Base-by-base conservation (phyloP, 345 rosid species). In the Mallotus nudiflorus region DNA sequence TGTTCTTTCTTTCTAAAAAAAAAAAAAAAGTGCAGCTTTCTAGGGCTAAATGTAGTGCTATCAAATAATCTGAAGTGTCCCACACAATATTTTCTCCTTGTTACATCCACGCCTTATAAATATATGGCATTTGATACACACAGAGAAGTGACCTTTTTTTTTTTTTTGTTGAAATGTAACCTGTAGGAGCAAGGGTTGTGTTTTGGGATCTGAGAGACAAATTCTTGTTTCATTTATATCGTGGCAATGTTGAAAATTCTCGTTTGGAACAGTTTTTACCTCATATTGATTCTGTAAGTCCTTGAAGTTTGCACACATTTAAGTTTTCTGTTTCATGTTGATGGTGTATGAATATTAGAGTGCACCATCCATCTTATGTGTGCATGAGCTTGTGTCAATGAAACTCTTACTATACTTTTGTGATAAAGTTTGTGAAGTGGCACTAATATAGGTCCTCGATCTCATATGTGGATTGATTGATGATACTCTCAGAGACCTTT, bases 191-290 rank as follows among this genome's bases (percentile, higher is more conserved):
- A 63, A 87, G 90, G 78, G 83, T 84, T 56, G 85, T 90, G 51
- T 91, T 90, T 76, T 91, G 97, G 97, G 99, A 95, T 81, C 85
- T 95, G 67, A 86, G 90, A 82, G 93, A 90, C 71, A 77, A 66
- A 69, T 85, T 91, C 80, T 83, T 95, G 75, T 80, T 82, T 49
- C 84, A 80, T 66, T 68, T 91, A 77, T 95, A 95, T 76, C 85
- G 85, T 39, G 92, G 85, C 69, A 79, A 72, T 40, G 97, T 95
- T 49, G 96, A 84, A 82, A 82, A 67, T 73, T 75, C 91, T 77
- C 97, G 96, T 65, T 75, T 95, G 89, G 99, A 95, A 69, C 75
- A 73, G 78, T 80, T 85, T 78, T 87, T 95, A 72, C 83, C 90
- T 3, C 85, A 85, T 55, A 56, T 95, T 78, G 99, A 95, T 78